Base-by-base conservation (phyloP, 2,329 filamentous ascomycete species). In the Fusarium tuaranense region DNA sequence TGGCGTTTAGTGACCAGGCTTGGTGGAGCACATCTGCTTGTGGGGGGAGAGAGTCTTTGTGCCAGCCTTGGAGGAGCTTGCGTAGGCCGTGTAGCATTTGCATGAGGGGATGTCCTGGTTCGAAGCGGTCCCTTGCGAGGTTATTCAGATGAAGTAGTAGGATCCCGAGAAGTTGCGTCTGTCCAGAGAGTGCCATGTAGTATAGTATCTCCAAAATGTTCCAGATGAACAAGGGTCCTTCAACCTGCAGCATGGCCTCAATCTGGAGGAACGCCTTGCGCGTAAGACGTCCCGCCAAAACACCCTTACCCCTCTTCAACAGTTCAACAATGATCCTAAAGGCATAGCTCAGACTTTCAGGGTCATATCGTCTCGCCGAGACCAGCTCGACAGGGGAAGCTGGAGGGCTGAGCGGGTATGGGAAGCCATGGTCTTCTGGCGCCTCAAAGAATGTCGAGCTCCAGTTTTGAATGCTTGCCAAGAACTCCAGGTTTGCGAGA, bases 211-310 rank as follows among this genome's bases (percentile, higher is more conserved):
- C 70, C 13, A 72, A 5, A 2, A 72, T 36, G 14, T 72, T 72
- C 70, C 70, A 72, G 2, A 72, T 72, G 18, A 72, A 72, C 8
- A 72, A 16, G 12, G 70, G 70, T 7, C 60, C 69, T 5, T 72
- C 70, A 6, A 63, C 30, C 0, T 72, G 41, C 0, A 72, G 36
- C 61, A 72, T 68, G 0, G 70, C 30, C 8, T 72, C 70, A 0
- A 72, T 20, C 2, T 72, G 60, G 2, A 72, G 48, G 13, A 72
- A 72, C 2, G 69, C 60, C 4, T 63, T 72, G 1, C 70, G 39
- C 1, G 68, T 69, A 8, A 72, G 16, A 1, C 70, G 70, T 2
- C 70, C 70, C 5, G 70, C 70, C 2, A 72, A 51, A 5, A 48
- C 13, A 2, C 70, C 70, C n/a, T 72, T 27, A 0, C 61, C 69